These are phyloP conservation scores for Wickerhamomyces xylosicus DNA, from an alignment of 805 yeast species.

Conservation along the genomic window DNA sequence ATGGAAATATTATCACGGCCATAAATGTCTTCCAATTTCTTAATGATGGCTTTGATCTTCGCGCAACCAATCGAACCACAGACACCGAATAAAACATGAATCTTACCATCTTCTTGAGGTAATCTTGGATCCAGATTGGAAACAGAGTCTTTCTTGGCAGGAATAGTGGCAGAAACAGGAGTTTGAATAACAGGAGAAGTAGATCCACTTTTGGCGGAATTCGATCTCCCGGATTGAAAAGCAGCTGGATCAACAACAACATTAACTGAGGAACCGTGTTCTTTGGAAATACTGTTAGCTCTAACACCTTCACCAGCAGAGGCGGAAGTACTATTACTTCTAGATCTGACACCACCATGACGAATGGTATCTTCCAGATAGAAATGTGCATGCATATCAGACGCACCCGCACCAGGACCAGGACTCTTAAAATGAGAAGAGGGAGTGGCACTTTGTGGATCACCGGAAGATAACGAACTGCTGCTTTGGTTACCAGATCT, in stretches of 20 bases:
- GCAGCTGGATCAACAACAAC: not conserved
- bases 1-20: slow-evolving; percentile 68
- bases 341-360: slow-evolving; percentile 27
- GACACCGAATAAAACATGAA: slow-evolving; percentile 78
- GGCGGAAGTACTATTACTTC: slow-evolving; percentile 20
- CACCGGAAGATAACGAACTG: slow-evolving; percentile 14
- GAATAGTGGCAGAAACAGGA: slow-evolving; percentile 1
- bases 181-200: not conserved
- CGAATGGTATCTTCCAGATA: slow-evolving; percentile 58
- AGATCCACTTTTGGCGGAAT: not conserved
- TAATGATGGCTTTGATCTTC: slow-evolving; percentile 69
- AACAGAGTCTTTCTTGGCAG: slow-evolving; percentile 28
- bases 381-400: slow-evolving; percentile 74
- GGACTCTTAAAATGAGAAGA: not conserved
- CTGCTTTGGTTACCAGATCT: slow-evolving; percentile 9
- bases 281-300: slow-evolving; percentile 6
- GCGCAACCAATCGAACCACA: slow-evolving; percentile 84
- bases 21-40: slow-evolving; percentile 71
- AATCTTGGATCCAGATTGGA: slow-evolving; percentile 51
- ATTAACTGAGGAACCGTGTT: slow-evolving; percentile 5
- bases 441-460: slow-evolving; percentile 1
- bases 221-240: not conserved
- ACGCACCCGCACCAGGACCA: slow-evolving; percentile 28
- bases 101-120: slow-evolving; percentile 78
- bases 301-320: slow-evolving; percentile 11